phyloP scores from a whole-genome alignment of 345 rosid species.

The Lumnitzera littorea region DNA sequence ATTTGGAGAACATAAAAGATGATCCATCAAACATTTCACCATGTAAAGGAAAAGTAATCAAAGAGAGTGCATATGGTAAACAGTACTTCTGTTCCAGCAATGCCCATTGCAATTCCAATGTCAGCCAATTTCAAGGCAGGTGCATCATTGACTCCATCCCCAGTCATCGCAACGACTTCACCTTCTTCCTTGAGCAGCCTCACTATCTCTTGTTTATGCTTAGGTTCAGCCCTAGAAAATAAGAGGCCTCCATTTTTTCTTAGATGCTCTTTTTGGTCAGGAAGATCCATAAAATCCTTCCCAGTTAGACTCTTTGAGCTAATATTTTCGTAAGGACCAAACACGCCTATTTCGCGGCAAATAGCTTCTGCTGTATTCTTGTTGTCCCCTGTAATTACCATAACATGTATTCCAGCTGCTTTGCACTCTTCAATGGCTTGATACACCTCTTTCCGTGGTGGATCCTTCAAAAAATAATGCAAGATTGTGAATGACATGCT shows the following conservation, averaged over 20 bases:
- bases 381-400: constrained; percentile 97
- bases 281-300: constrained; percentile 58
- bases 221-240: constrained; percentile 97
- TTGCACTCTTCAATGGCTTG: constrained; percentile 96
- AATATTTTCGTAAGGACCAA: constrained; percentile 57
- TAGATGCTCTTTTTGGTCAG: constrained; percentile 47
- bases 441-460: constrained; percentile 88
- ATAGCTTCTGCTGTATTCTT: constrained; percentile 94
- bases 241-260: constrained; percentile 72
- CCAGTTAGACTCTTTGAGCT: constrained; percentile 73
- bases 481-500: neutral
- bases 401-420: constrained; percentile 94
- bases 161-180: constrained; percentile 99
- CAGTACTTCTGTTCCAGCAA: constrained; percentile 86
- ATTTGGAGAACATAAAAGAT: too few relatives aligned
- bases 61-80: neutral
- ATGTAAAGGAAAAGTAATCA: neutral
- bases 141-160: constrained; percentile 98
- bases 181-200: constrained; percentile 93
- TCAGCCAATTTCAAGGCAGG: constrained; percentile 98
- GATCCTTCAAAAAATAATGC: constrained; percentile 51
- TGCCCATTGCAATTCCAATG: constrained; percentile 98
- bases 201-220: constrained; percentile 96
- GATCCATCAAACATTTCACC: neutral
- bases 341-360: constrained; percentile 91